Evolutionary conservation across 495 filamentous ascomycete species (phyloP), one percentile per base, ranked within the genome.

Genomic region (Jackrogersella minutella): DNA sequence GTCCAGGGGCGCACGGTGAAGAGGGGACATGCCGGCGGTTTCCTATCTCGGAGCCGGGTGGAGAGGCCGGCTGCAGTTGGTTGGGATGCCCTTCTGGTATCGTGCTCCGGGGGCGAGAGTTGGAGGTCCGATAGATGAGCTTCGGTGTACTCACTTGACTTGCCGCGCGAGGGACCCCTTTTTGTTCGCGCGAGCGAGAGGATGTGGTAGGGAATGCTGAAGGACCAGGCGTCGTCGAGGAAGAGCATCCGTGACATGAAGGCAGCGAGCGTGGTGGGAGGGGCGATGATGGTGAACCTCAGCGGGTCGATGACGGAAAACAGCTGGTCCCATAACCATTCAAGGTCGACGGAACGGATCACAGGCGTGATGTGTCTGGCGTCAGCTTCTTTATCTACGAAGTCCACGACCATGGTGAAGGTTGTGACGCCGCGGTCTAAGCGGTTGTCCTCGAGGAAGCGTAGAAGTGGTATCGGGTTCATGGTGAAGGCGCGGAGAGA

Each of bases 321-420:
- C 6, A 84, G 22, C 37, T 70, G 44, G 16, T 74, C 57, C 82
- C 82, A 84, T n/a, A 83, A n/a, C 76, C 74, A 82, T 47, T 70
- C 70, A 1, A 70, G 62, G 24, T 73, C 70, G 17, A 66, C 66
- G 9, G 67, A 33, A 5, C 62, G 51, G 51, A 70, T 73, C 36
- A 60, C 67, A n/a, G 64, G 64, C 21, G 60, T 62, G 13, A 74
- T 21, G 6, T 68, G 70, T 19, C 58, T 44, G 6, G 62, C 62
- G 11, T 51, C 56, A 5, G 74, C 51, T 28, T 62, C 49, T 5
- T 52, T 55, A 17, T 55, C 60, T 1, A 53, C 26, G 30, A 60
- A 65, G 40, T 59, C 53, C 10, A 78, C 61, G 7, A 77, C 24
- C 37, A 78, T 62, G 22, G 75, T 77, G 31, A 80, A 73, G 10